A percentile compares a stretch with the other conserved stretches of the same genome.
phyloP scores from a whole-genome alignment of 345 rosid species.

The Linum usitatissimum region DNA sequence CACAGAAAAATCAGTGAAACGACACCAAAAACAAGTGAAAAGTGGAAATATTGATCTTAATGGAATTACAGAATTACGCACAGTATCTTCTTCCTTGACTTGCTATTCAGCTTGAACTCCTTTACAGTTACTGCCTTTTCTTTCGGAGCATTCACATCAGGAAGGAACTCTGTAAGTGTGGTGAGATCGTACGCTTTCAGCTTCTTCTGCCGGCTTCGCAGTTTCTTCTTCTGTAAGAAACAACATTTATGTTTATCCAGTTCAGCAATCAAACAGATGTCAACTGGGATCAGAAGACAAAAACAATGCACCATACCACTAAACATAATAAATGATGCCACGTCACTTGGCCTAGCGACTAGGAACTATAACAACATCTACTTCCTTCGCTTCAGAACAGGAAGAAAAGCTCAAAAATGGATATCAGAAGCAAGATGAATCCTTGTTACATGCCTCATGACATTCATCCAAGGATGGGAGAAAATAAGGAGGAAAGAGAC shows the following conservation, averaged over 20 bases:
- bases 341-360: no score
- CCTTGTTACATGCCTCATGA: no score
- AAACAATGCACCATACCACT: background rate
- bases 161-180: slow-evolving; percentile 64
- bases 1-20: background rate
- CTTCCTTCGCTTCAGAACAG: no score
- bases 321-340: no score
- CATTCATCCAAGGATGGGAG: no score
- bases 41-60: no score
- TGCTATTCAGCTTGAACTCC: slow-evolving; percentile 58
- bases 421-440: no score
- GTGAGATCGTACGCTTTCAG: slow-evolving; percentile 72
- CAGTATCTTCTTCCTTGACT: slow-evolving; percentile 57
- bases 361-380: no score
- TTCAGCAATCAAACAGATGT: background rate
- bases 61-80: slow-evolving; percentile 10
- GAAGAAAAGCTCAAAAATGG: no score
- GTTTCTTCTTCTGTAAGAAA: slow-evolving; percentile 38
- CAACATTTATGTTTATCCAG: background rate
- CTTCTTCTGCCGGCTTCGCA: slow-evolving; percentile 49
- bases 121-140: slow-evolving; percentile 23
- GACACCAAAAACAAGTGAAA: no score
- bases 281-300: slow-evolving; percentile 7
- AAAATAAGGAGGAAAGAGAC: no score
- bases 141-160: slow-evolving; percentile 37